Conservation (phyloP, 805 yeast genomes). For the Wickerhamomyces subpelliculosus region DNA sequence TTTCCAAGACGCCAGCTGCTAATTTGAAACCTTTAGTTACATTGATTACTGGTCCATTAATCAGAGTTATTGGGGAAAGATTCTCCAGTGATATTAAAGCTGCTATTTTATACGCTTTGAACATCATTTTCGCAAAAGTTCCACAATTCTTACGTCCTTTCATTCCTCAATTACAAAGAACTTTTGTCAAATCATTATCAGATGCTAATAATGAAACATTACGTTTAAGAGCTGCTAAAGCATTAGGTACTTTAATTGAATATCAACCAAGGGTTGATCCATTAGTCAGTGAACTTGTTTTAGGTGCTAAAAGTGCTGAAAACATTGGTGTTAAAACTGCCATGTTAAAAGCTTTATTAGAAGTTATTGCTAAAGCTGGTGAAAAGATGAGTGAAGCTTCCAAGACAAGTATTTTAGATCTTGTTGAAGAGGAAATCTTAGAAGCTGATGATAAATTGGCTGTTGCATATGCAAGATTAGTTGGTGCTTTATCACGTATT, state of each 20-base stretch:
- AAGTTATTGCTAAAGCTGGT: slow-evolving; percentile 78
- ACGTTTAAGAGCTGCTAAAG: slow-evolving; percentile 81
- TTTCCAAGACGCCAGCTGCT: slow-evolving; percentile 78
- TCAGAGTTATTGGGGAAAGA: slow-evolving; percentile 96
- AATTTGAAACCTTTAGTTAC: slow-evolving; percentile 85
- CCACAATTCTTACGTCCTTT: slow-evolving; percentile 92
- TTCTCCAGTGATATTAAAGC: slow-evolving; percentile 87
- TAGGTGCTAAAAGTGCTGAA: slow-evolving; percentile 63
- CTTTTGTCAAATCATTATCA: slow-evolving; percentile 85
- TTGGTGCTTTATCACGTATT: slow-evolving; percentile 70
- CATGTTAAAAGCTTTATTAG: slow-evolving; percentile 77
- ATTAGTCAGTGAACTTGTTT: slow-evolving; percentile 72
- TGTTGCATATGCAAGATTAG: slow-evolving; percentile 68
- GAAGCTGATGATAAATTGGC: slow-evolving; percentile 53
- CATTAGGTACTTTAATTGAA: slow-evolving; percentile 80
- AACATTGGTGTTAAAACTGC: slow-evolving; percentile 74
- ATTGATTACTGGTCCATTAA: slow-evolving; percentile 91
- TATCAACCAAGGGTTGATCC: slow-evolving; percentile 95
- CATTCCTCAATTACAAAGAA: slow-evolving; percentile 94
- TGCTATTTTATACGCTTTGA: slow-evolving; percentile 84
- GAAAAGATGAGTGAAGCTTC: slow-evolving; percentile 67
- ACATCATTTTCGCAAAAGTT: slow-evolving; percentile 68
- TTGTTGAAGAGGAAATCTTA: slow-evolving; percentile 67
- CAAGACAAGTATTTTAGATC: slow-evolving; percentile 55
- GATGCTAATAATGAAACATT: slow-evolving; percentile 69